Base-by-base conservation (phyloP, 139 green algal genomes). In the Picochlorum sp. region DNA sequence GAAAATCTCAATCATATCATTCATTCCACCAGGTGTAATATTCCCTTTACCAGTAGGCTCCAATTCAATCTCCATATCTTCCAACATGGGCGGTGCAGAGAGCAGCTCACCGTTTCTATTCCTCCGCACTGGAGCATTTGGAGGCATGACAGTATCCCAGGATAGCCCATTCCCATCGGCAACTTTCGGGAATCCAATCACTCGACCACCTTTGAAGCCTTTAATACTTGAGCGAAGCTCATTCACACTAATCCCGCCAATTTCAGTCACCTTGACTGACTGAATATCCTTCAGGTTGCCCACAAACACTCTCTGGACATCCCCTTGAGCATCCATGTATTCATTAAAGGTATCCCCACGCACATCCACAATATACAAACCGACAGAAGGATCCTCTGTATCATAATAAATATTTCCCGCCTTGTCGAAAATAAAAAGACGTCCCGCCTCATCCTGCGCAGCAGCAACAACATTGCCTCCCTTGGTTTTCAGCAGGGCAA, bases 371-470 rank as follows among this genome's bases (percentile, higher is more conserved):
- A 84, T 68, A 52, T 78, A 79, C 20, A 83, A 49, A 4, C 77
- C 77, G 11, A 68, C 44, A 4, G 41, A n/a, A 18, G 51, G 30
- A 55, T 79, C 68, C 11, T 73, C 70, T 1, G 74, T 73, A 51
- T 84, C 75, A 63, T 84, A 84, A 61, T 84, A 84, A 26, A 84
- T 61, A 64, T 80, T 80, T 64, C 77, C 77, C 2, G 64, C 65
- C 41, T 16, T 23, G 62, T 84, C 77, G 45, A 82, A 65, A 55
- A 84, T 63, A 52, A 71, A 80, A 23, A 72, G 24, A 8, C 73
- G 54, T 4, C 77, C 77, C 7, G 38, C 18, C 1, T 62, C 18
- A 24, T 83, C 77, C 61, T 54, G 8, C 0, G 47, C 63, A 14
- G 68, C 69, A 4, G 69, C 77, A 23, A 83, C 65, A 55, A 62